Conservation (phyloP, 1,284 basidiomycete genomes). For the Clitocybe nebularis region DNA sequence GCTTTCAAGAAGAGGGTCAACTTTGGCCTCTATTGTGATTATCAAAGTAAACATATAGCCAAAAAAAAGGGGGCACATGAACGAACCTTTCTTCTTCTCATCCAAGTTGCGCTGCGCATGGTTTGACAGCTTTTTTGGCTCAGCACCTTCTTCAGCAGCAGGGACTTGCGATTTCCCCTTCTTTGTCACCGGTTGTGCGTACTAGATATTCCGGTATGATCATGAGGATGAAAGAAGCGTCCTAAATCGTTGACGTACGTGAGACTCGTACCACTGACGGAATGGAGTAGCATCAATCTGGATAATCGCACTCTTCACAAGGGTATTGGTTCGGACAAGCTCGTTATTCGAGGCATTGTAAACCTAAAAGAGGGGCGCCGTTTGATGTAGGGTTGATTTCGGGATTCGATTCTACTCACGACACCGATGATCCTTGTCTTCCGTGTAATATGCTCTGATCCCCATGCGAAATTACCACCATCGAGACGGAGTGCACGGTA, state of each 20-base stretch:
- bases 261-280: constrained; percentile 97
- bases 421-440: constrained; percentile 95
- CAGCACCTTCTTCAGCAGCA: constrained; percentile 40
- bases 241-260: constrained; percentile 54
- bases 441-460: constrained; percentile 84
- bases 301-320: constrained; percentile 93
- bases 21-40: constrained; percentile 75
- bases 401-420: constrained; percentile 50
- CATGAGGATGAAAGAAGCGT: constrained; percentile 9
- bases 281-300: constrained; percentile 96
- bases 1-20: constrained; percentile 82
- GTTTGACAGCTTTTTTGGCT: constrained; percentile 82
- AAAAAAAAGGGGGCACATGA: constrained; percentile 4
- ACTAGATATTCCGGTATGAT: constrained; percentile 44
- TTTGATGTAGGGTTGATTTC: constrained; percentile 5
- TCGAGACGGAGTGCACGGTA: constrained; percentile 93
- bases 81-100: constrained; percentile 82
- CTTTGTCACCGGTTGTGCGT: constrained; percentile 88
- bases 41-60: too few species aligned
- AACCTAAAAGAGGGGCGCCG: constrained; percentile 45
- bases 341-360: constrained; percentile 99
- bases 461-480: constrained; percentile 96
- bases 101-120: constrained; percentile 84
- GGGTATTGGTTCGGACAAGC: constrained; percentile 96
- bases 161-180: constrained; percentile 66